Conservation (phyloP, 1,284 basidiomycete genomes). For the Fomitiporia mediterranea region DNA sequence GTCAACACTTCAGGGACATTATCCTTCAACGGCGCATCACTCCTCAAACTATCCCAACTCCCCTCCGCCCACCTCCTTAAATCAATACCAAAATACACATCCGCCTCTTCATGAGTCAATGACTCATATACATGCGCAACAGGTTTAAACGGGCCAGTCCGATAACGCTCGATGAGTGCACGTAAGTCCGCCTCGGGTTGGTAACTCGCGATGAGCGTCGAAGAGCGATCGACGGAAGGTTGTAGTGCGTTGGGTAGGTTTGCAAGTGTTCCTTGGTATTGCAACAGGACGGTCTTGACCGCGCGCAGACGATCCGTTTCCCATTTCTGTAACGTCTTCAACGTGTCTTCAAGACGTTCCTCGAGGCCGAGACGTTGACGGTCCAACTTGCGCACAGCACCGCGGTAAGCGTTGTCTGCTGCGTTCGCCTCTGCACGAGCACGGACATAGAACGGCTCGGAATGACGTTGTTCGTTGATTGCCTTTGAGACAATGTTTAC, state of each 20-base stretch:
- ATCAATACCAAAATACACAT: conserved; percentile 87
- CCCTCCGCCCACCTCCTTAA: conserved; percentile 82
- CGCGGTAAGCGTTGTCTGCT: conserved; percentile 72
- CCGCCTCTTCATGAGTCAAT: conserved; percentile 71
- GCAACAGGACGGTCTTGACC: conserved; percentile 79
- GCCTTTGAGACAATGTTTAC: conserved; percentile 73
- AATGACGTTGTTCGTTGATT: conserved; percentile 40
- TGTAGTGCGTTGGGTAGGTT: conserved; percentile 65
- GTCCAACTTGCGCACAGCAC: conserved; percentile 73
- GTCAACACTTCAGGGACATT: conserved; percentile 71
- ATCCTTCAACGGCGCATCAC: conserved; percentile 54
- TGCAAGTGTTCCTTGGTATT: conserved; percentile 75
- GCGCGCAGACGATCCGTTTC: conserved; percentile 78
- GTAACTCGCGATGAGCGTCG: conserved; percentile 73
- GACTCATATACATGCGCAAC: conserved; percentile 80
- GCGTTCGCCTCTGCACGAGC: conserved; percentile 73
- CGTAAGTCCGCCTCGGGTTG: conserved; percentile 81
- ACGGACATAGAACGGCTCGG: conserved; percentile 63
- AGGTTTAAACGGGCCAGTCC: conserved; percentile 87
- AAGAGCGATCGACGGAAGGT: conserved; percentile 62
- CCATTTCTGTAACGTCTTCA: conserved; percentile 80
- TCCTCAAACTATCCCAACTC: conserved; percentile 51
- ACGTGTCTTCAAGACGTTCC: conserved; percentile 76
- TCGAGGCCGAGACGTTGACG: conserved; percentile 77
- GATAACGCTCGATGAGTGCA: conserved; percentile 82